phyloP scores from a whole-genome alignment of 352 stramenopile species.

The Elongisporangium prolatum region DNA sequence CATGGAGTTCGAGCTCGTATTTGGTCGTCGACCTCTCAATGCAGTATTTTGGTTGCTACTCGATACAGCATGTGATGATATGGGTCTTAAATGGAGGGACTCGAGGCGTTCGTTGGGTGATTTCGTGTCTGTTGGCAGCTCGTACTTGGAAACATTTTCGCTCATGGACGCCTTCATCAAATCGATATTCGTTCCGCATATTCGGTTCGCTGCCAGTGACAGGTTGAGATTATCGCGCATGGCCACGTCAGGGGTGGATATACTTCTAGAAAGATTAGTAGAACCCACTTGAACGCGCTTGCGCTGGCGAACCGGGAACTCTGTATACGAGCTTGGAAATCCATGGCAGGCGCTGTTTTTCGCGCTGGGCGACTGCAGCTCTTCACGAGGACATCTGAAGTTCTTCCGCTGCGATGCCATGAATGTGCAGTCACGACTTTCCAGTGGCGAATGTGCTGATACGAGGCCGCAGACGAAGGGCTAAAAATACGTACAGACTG shows the following conservation, averaged over 20 bases:
- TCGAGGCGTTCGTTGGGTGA: not conserved
- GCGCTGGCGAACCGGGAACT: conserved; percentile 47
- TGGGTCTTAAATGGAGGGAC: not conserved
- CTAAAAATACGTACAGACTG: not conserved
- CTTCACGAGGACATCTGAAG: conserved; percentile 44
- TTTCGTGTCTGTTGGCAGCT: not conserved
- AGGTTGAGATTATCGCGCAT: conserved; percentile 3
- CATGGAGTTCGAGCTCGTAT: not conserved
- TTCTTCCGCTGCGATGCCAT: conserved; percentile 54
- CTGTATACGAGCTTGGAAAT: conserved; percentile 30
- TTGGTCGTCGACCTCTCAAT: not conserved
- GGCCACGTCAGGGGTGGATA: conserved; percentile 12
- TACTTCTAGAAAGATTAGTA: conserved; percentile 51
- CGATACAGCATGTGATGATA: not conserved
- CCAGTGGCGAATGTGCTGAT: not conserved
- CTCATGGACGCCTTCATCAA: conserved; percentile 33
- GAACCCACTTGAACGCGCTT: conserved; percentile 72
- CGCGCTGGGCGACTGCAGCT: conserved; percentile 10
- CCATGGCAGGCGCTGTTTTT: conserved; percentile 5
- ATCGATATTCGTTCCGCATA: conserved; percentile 42
- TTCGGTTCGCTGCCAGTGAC: conserved; percentile 17
- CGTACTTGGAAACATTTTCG: not conserved
- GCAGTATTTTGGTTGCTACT: not conserved
- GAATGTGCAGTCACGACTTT: not conserved
- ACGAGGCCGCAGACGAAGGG: not conserved